Base-by-base conservation (phyloP, 1,284 basidiomycete species). In the Ceratobasidium sp. region DNA sequence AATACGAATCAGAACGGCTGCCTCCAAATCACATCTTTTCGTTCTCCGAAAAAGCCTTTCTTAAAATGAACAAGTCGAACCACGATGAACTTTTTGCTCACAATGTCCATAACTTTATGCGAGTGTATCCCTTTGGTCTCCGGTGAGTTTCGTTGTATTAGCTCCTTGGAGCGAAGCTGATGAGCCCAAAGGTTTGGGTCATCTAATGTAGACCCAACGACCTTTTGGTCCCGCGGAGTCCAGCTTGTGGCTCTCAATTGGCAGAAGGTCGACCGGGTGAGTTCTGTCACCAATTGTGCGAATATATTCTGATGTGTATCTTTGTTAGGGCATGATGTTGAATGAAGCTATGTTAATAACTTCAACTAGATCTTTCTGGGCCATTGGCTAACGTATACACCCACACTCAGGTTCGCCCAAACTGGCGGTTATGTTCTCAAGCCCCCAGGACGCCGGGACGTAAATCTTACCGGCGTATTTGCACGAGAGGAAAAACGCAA, bases 381-480 rank as follows among this genome's bases (percentile, higher is more conserved):
- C 4, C 33, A 11, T n/a, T 19, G 36, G 13, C 23, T 33, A 11
- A 64, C 60, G 49, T 49, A 64, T 64, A 64, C 36, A 62, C 21
- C 19, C 33, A 39, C 54, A 5, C 36, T 14, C 21, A 64, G 60
- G 60, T 64, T 64, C 23, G 60, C 60, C 33, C 16, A 53, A 29
- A 64, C 60, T 13, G 60, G 60, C 19, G 60, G 60, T 39, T 64
- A 64, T 25, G 60, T 64, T 16, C 60, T 64, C 49, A 64, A 64
- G 42, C 60, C 60, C 23, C 60, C 60, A 4, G 60, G 60, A 7
- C 60, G 60, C 23, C 47, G 60, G 9, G 60, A 64, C 27, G 19
- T 64, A 1, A 42, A n/a, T 9, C 60, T 41, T 14, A 64, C 60
- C 14, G 60, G 60, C 11, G 50, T 64, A 1, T 25, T 33, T 9